phyloP scores from a whole-genome alignment of 176 grass and related monocot species.

The Saccharum officinarum region DNA sequence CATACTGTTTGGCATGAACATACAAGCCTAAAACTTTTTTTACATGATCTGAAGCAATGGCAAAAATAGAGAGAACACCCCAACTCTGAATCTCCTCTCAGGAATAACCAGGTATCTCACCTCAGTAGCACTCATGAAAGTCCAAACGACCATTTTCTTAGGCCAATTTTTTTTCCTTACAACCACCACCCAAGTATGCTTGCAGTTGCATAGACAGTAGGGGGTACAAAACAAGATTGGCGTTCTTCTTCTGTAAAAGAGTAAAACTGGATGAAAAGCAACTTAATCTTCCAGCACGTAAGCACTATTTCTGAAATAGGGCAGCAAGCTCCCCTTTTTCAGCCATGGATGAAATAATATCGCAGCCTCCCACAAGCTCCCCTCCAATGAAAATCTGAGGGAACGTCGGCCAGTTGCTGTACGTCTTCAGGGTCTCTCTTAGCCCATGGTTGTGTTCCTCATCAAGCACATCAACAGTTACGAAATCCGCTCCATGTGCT shows the following conservation, averaged over 20 bases:
- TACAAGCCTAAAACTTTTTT: background rate
- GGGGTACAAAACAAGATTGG: background rate
- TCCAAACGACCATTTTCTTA: background rate
- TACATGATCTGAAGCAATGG: background rate
- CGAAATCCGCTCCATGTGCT: conserved; percentile 69
- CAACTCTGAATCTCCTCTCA: conserved; percentile 18
- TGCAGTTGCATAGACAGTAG: background rate
- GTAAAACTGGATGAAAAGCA: background rate
- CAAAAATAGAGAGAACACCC: background rate
- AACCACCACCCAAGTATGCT: conserved; percentile 9
- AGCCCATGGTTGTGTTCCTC: conserved; percentile 89
- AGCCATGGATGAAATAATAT: conserved; percentile 86
- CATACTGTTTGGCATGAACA: background rate
- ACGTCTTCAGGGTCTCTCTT: conserved; percentile 77
- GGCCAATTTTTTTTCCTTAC: background rate
- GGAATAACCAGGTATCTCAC: background rate
- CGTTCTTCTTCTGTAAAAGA: background rate
- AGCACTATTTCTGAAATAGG: conserved; percentile 58
- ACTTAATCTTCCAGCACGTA: background rate
- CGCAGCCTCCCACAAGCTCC: conserved; percentile 81
- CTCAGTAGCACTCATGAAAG: conserved; percentile 9
- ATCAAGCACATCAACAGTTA: conserved; percentile 78
- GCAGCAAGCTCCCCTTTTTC: conserved; percentile 83
- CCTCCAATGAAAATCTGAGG: conserved; percentile 82
- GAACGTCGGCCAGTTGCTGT: conserved; percentile 94